These are phyloP conservation scores for Lactifluus piperatus DNA, from an alignment of 768 basidiomycete species.

Conservation along the genomic window DNA sequence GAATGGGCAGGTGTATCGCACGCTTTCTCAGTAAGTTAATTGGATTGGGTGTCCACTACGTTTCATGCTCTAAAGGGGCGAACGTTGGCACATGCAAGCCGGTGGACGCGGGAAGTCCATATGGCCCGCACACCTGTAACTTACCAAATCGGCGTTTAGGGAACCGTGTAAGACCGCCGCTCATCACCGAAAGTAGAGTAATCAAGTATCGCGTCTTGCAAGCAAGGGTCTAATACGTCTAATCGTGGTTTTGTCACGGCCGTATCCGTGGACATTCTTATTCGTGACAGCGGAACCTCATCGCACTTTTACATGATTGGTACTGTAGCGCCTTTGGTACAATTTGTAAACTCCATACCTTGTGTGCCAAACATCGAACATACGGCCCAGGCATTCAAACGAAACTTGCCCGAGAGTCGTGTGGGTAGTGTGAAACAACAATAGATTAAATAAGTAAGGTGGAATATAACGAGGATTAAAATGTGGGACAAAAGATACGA, in stretches of 20 bases:
- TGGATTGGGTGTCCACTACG: background rate
- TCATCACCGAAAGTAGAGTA: background rate
- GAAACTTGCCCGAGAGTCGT: background rate
- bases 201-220: background rate
- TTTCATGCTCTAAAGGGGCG: no score
- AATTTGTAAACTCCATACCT: background rate
- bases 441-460: constrained; percentile 11
- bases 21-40: background rate
- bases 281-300: background rate
- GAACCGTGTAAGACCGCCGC: background rate
- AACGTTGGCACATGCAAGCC: no score
- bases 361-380: background rate
- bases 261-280: background rate
- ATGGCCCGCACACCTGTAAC: background rate
- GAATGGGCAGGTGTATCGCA: background rate
- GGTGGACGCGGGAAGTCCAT: background rate
- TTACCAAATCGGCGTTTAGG: background rate
- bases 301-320: background rate
- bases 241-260: background rate
- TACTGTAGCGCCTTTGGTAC: background rate
- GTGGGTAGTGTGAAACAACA: background rate
- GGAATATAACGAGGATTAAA: background rate
- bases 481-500: background rate
- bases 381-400: background rate
- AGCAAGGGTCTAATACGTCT: background rate